Evolutionary conservation across 1,139 yeast genomes (phyloP).

Genomic region (Zhuliangozyma parablackwelliae): DNA sequence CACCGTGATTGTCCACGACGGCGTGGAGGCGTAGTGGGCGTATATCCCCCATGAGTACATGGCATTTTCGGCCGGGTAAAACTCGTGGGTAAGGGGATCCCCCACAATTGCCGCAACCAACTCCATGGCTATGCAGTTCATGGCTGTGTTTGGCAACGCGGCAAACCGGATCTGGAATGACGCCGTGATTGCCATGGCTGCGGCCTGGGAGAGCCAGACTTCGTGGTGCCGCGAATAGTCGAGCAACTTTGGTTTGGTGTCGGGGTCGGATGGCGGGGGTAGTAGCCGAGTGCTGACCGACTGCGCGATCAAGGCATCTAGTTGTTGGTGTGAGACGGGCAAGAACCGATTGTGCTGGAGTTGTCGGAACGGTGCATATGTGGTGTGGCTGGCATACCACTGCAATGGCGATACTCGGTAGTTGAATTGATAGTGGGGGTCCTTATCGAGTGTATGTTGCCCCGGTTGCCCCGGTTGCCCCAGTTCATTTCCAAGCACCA

Average conservation of each 20-base stretch:
- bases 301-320: conserved; percentile 6
- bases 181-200: conserved; percentile 27
- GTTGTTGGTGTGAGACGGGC: conserved; percentile 6
- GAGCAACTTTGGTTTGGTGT: conserved; percentile 12
- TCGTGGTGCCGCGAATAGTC: conserved; percentile 26
- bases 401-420: conserved; percentile 9
- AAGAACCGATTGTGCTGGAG: conserved; percentile 6
- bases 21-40: conserved; percentile 48
- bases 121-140: conserved; percentile 42
- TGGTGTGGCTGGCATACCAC: too few species aligned
- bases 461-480: conserved; percentile 1
- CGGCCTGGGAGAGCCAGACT: conserved; percentile 37
- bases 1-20: conserved; percentile 44
- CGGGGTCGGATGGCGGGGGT: not conserved
- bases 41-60: conserved; percentile 53
- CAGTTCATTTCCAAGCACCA: conserved; percentile 6
- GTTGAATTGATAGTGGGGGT: conserved; percentile 16
- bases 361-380: too few species aligned
- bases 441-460: conserved; percentile 6
- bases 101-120: conserved; percentile 45
- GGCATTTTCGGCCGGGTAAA: conserved; percentile 49
- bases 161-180: conserved; percentile 42
- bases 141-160: conserved; percentile 21
- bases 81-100: conserved; percentile 24
- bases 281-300: conserved; percentile 2